phyloP scores from a whole-genome alignment of 352 stramenopile genomes.

The Sclerospora graminicola region DNA sequence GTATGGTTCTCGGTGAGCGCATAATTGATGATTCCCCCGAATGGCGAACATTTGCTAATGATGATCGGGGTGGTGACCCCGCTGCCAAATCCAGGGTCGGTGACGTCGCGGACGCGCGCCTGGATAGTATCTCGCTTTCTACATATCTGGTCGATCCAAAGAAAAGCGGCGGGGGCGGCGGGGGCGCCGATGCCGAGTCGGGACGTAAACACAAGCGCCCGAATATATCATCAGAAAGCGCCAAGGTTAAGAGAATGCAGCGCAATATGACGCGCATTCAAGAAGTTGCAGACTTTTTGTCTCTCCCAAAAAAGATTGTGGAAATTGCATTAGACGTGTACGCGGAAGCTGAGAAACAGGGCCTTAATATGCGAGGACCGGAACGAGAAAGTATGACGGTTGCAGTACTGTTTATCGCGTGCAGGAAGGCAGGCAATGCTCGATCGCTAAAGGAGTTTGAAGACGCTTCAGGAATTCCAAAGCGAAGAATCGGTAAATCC shows the following conservation, averaged over 20 bases:
- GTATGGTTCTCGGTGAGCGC: slow-evolving; percentile 80
- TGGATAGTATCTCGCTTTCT: slow-evolving; percentile 51
- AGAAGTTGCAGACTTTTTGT: slow-evolving; percentile 50
- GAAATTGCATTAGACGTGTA: slow-evolving; percentile 66
- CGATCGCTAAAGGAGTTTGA: slow-evolving; percentile 72
- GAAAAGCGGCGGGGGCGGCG: slow-evolving; percentile 22
- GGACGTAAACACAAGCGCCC: slow-evolving; percentile 38
- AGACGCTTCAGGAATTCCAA: slow-evolving; percentile 57
- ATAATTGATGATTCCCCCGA: slow-evolving; percentile 84
- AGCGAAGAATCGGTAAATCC: slow-evolving; percentile 71
- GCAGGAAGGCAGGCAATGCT: slow-evolving; percentile 48
- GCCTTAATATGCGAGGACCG: slow-evolving; percentile 43
- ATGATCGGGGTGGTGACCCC: slow-evolving; percentile 70
- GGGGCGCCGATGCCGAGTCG: slow-evolving; percentile 11
- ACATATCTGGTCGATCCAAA: slow-evolving; percentile 58
- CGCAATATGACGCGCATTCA: slow-evolving; percentile 56
- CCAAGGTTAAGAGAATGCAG: slow-evolving; percentile 57
- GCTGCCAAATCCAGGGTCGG: slow-evolving; percentile 76
- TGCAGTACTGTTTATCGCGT: slow-evolving; percentile 67
- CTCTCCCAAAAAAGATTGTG: slow-evolving; percentile 61
- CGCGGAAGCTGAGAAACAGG: slow-evolving; percentile 53
- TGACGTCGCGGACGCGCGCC: slow-evolving; percentile 45
- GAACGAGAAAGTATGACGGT: slow-evolving; percentile 61
- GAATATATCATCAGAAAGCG: slow-evolving; percentile 46
- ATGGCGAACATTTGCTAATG: slow-evolving; percentile 83